Evolutionary conservation across 2,329 filamentous ascomycete genomes (phyloP), one percentile per base, ranked within the genome.

Genomic region (Alternaria arbusti): DNA sequence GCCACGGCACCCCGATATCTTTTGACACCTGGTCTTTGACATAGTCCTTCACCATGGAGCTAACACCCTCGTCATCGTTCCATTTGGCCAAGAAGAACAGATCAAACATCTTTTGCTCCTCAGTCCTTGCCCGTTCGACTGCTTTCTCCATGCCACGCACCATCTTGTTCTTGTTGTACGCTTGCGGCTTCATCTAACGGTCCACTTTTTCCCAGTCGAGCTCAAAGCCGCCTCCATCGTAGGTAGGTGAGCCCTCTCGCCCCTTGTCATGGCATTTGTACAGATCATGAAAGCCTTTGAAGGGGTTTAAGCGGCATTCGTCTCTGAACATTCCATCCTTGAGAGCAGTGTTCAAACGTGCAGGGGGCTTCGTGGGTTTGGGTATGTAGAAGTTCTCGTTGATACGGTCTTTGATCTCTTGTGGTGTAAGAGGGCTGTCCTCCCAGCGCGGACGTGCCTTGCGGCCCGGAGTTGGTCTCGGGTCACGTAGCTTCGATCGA

Each of bases 21-120:
- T 70, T 67, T 3, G 57, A 64, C 25, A 70, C 54, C 1, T 58
- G 55, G 40, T 70, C 66, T 20, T 57, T 63, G 11, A 63, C 36
- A 26, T 26, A 47, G 25, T 26, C 8, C 45, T 47, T 10, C 23
- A 47, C 45, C 6, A 8, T n/a, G 22, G 5, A 5, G 6, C 20
- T 8, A 7, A 47, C n/a, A n/a, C 15, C 45, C n/a, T 7, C n/a
- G 22, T 28, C 15, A 26, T 49, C 15, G 23, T 49, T 28, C 15
- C 46, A 28, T 6, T 49, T 17, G 3, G 9, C 22, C 15, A n/a
- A 28, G 4, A 49, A 49, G 46, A 49, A 49, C 46, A 28, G 7
- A 1, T 28, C 46, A 4, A 49, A 28, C 15, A 49, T 28, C 9
- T 28, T 28, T 11, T 49, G 23, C 25, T 49, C 5, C 26, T 49